A percentile compares a stretch with the other conserved stretches of the same genome.
Conservation (phyloP, 331 rosid species). For the Telfairia occidentalis region DNA sequence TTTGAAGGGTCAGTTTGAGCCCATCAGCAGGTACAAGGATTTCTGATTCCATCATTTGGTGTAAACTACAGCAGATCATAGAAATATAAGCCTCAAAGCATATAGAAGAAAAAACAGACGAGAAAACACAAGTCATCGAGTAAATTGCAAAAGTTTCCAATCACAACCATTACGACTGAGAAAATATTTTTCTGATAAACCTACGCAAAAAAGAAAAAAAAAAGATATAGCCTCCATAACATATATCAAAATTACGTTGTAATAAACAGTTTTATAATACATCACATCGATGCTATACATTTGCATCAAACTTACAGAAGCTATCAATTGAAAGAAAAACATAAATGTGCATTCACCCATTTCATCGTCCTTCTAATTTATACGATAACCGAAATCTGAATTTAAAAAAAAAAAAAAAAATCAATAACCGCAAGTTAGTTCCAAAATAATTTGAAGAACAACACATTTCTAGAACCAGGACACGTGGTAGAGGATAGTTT, state of each 20-base stretch:
- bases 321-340: not conserved
- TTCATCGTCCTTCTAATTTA: not conserved
- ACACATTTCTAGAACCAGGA: not conserved
- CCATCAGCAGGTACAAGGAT: constrained; percentile 30
- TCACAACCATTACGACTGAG: not conserved
- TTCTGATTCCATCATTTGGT: constrained; percentile 54
- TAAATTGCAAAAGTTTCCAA: not conserved
- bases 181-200: not conserved
- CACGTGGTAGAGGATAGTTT: not conserved
- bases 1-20: constrained; percentile 42
- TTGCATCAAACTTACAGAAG: not conserved
- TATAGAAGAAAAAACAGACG: not conserved
- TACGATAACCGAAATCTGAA: not conserved
- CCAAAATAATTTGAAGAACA: constrained; percentile 1
- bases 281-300: not conserved
- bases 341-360: not conserved
- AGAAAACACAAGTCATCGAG: not conserved
- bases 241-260: not conserved
- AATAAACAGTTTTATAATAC: not conserved
- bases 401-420: not conserved
- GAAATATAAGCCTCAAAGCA: not conserved
- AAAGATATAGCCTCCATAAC: not conserved
- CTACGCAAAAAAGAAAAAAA: too few relatives aligned
- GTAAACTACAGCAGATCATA: constrained; percentile 26
- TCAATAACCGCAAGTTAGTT: not conserved